Conservation (phyloP, 352 stramenopile genomes). For the Blastocystis hominis region DNA sequence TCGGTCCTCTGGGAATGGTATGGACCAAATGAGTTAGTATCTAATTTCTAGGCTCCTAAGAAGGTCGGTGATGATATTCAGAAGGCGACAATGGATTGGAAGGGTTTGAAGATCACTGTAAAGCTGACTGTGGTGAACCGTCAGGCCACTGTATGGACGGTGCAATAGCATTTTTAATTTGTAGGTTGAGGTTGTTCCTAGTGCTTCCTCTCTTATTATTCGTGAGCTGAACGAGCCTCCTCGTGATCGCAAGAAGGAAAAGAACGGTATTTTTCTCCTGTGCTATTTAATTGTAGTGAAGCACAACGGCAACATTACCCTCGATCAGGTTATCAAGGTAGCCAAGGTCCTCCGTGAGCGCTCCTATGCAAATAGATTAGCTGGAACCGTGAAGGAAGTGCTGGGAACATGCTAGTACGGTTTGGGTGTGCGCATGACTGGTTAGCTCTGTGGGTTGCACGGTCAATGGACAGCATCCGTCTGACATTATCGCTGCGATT, state of each 20-base stretch:
- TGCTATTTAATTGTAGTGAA: constrained; percentile 70
- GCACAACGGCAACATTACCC: constrained; percentile 97
- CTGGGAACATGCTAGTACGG: constrained; percentile 80
- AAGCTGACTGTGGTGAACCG: constrained; percentile 99
- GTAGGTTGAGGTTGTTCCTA: constrained; percentile 82
- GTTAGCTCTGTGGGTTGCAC: constrained; percentile 91
- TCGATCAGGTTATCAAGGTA: constrained; percentile 97
- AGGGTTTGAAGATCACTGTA: constrained; percentile 96
- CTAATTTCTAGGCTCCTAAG: constrained; percentile 79
- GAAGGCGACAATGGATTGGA: constrained; percentile 99
- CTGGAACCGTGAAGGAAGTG: constrained; percentile 98
- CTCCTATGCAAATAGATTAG: constrained; percentile 86
- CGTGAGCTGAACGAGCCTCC: constrained; percentile 98
- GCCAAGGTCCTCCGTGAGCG: constrained; percentile 89
- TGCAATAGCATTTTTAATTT: neutral
- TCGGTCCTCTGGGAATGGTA: constrained; percentile 94
- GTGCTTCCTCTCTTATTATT: constrained; percentile 92
- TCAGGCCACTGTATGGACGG: constrained; percentile 66
- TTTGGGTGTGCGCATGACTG: neutral
- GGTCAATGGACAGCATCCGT: constrained; percentile 91
- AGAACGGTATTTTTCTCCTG: neutral
- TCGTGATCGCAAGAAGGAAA: constrained; percentile 93
- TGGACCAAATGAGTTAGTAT: neutral
- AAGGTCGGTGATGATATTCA: constrained; percentile 99
- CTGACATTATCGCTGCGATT: constrained; percentile 88